A percentile compares a stretch with the other conserved stretches of the same genome.
Evolutionary conservation across 2,329 filamentous ascomycete species (phyloP).

Genomic region (Paradendryphiella salina): DNA sequence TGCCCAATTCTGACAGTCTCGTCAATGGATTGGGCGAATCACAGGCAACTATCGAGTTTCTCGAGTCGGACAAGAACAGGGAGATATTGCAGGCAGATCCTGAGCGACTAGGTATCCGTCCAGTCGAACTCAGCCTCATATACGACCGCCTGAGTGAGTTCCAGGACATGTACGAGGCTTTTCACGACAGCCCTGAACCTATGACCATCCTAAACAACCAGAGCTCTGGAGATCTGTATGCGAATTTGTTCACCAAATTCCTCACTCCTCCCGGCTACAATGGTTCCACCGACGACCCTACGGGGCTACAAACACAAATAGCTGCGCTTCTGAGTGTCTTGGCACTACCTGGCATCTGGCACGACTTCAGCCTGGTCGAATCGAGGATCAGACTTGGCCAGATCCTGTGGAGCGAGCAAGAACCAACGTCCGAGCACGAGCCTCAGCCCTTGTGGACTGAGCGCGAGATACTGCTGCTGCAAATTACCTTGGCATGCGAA

Average conservation of each 20-base stretch:
- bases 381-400: constrained; percentile 75
- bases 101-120: constrained; percentile 46
- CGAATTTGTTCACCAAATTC: constrained; percentile 50
- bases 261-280: constrained; percentile 48
- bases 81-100: constrained; percentile 43
- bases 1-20: constrained; percentile 66
- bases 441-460: constrained; percentile 44
- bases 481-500: constrained; percentile 59
- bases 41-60: constrained; percentile 32
- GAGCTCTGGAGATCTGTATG: constrained; percentile 57
- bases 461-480: constrained; percentile 58
- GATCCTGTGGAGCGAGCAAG: constrained; percentile 64
- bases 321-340: constrained; percentile 68
- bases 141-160: constrained; percentile 46
- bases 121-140: constrained; percentile 38
- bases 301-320: constrained; percentile 69
- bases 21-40: constrained; percentile 59
- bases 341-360: constrained; percentile 68
- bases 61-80: constrained; percentile 51
- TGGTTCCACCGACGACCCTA: constrained; percentile 57
- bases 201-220: constrained; percentile 56
- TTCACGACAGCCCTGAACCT: constrained; percentile 58
- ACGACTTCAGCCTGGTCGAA: constrained; percentile 73
- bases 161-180: constrained; percentile 59
- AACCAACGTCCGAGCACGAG: constrained; percentile 27